These are phyloP conservation scores for Neofusicoccum umdonicola DNA, from an alignment of 2,329 filamentous ascomycete genomes.

Conservation along the genomic window DNA sequence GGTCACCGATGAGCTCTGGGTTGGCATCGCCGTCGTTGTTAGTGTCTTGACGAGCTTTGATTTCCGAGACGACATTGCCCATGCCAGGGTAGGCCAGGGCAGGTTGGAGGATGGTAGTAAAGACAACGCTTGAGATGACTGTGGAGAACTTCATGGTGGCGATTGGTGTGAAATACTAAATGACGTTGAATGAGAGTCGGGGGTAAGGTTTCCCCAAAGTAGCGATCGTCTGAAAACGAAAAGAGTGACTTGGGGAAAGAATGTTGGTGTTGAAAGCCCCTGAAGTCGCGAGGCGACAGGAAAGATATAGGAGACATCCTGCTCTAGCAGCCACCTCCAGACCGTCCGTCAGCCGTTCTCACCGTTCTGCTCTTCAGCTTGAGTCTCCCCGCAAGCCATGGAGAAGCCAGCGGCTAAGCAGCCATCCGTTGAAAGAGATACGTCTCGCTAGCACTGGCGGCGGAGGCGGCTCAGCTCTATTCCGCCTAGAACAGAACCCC, in stretches of 20 bases:
- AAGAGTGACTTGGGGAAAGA: background rate
- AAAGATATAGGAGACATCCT: background rate
- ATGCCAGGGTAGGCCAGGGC: constrained; percentile 23
- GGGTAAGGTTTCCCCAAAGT: background rate
- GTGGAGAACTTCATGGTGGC: constrained; percentile 23
- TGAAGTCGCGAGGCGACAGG: background rate
- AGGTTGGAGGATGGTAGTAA: constrained; percentile 21
- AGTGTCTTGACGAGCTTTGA: background rate
- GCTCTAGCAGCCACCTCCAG: background rate
- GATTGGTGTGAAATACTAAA: background rate
- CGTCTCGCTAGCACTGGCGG: background rate
- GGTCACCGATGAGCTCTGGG: constrained; percentile 35
- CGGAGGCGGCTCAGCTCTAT: background rate
- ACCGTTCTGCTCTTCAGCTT: background rate
- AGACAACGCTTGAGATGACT: constrained; percentile 20
- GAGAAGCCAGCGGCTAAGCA: background rate
- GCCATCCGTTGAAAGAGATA: background rate
- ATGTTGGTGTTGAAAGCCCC: background rate
- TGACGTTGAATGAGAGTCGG: background rate
- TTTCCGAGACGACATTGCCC: constrained; percentile 15
- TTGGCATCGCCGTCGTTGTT: constrained; percentile 23
- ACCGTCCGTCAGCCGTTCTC: background rate
- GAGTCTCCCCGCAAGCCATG: background rate
- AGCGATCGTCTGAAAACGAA: background rate
- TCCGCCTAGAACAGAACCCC: background rate